Base-by-base conservation (phyloP, 2,329 filamentous ascomycete species). In the Monilinia polystroma region DNA sequence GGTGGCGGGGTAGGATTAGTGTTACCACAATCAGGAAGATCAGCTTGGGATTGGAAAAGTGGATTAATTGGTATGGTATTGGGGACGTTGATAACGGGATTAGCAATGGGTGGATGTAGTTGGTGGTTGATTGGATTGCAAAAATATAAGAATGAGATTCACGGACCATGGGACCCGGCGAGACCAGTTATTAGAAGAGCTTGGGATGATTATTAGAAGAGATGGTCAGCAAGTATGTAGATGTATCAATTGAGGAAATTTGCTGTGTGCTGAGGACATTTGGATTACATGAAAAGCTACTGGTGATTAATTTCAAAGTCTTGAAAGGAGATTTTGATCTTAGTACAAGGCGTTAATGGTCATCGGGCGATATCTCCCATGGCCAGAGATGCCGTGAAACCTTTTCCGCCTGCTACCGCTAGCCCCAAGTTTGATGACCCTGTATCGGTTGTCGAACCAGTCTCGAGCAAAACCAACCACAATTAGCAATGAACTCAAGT, bases 131-230 rank as follows among this genome's bases (percentile, higher is more conserved):
- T 99, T 75, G 91, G 93, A 11, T 79, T 99, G 78, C 95, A 99
- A 79, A 94, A 96, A 80, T 99, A 98, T 80, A 99, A 99, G 82
- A 98, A 98, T 77, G 95, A 98, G 79, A 97, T 99, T 72, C 92
- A 93, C 75, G 95, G 95, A 54, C 95, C 95, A 1, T 99, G 95
- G 95, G 95, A 99, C 80, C 93, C 94, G 26, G 95, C 95, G 8
- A 85, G 93, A 76, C 95, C 95, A 12, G 86, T 95, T 66, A 93
- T 95, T 70, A 87, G 92, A 47, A 63, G 60, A 35, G 60, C 60
- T 43, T 63, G 60, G 60, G 60, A 63, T 55, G 60, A 63, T 63
- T 63, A 63, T 63, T 63, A 63, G 35, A 43, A n/a, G 8, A 10
- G 14, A 4, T 6, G 20, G 20, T 35, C 3, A 4, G 14, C 8